Percentiles rank a stretch among this genome's conserved stretches.
Conservation (phyloP, 495 filamentous ascomycete species). For the Thozetella sp. region DNA sequence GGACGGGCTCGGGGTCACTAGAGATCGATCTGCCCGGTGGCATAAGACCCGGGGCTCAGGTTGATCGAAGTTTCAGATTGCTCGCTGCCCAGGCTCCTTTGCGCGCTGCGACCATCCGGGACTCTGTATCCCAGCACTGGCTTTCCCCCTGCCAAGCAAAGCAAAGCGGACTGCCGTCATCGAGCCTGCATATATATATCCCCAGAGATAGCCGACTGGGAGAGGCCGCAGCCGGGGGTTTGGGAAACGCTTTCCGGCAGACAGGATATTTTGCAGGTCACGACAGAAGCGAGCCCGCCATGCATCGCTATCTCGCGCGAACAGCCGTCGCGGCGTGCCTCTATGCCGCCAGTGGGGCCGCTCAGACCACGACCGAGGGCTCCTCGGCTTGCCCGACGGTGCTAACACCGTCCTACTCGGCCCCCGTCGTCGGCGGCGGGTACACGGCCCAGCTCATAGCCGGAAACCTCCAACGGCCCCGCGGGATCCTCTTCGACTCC, state of each 20-base stretch:
- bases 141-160: too few species aligned
- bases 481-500: slow-evolving; percentile 62
- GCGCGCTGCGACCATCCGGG: too few species aligned
- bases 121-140: too few species aligned
- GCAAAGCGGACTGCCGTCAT: too few species aligned
- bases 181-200: too few species aligned
- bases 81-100: background rate
- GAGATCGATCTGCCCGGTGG: background rate
- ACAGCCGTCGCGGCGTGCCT: slow-evolving; percentile 5
- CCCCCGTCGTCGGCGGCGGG: slow-evolving; percentile 55
- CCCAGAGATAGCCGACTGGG: too few species aligned
- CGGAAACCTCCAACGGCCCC: slow-evolving; percentile 51
- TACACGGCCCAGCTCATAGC: slow-evolving; percentile 60
- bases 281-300: background rate
- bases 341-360: background rate
- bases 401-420: slow-evolving; percentile 19
- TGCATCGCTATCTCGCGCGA: background rate
- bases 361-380: background rate
- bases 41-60: background rate
- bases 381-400: slow-evolving; percentile 22
- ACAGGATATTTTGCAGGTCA: background rate
- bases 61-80: background rate
- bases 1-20: too few species aligned
- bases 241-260: too few species aligned
- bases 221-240: too few species aligned